Base-by-base conservation (phyloP, 2,329 filamentous ascomycete genomes). In the Ophiostoma perfectum region DNA sequence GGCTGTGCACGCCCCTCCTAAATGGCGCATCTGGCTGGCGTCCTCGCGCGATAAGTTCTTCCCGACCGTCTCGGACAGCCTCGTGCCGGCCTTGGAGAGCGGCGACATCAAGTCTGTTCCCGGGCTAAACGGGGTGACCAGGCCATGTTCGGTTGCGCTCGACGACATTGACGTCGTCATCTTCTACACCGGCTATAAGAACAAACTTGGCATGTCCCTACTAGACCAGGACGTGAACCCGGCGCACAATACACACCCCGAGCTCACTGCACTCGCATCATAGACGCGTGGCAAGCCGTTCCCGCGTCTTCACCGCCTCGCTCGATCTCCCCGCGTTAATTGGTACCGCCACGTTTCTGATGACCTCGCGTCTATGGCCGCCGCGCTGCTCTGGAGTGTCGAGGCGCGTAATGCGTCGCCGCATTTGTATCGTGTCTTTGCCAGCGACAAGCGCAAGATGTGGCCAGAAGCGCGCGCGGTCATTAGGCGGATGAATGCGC, bases 261-360 rank as follows among this genome's bases (percentile, higher is more conserved):
- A 36, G 18, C 49, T 55, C 9, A 16, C 49, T 18, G 49, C 49
- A 1, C 49, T 55, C 8, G 12, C 49, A 9, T 55, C n/a, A 8
- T 55, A n/a, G 8, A 55, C 49, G 6, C 49, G 49, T 18, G 49
- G 76, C 69, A 72, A 76, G 71, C 11, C 75, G 0, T 75, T 80
- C 0, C 75, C 78, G 3, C 72, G 77, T 0, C 74, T 83, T 1
- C 83, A 80, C 67, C 77, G 78, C 52, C 70, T 80, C 81, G 1
- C 75, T 80, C 0, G 73, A 77, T 38, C 73, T 80, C 38, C 79
- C 81, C 3, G 82, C 80, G 0, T 78, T 82, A 66, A 73, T 81
- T 68, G 78, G 78, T 69, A 77, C 77, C 66, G 73, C 76, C 7
- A 75, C 76, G 6, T 76, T 78, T 47, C n/a, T n/a, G n/a, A n/a